Evolutionary conservation across 768 basidiomycete species (phyloP).

Genomic region (Hortiboletus campestris): DNA sequence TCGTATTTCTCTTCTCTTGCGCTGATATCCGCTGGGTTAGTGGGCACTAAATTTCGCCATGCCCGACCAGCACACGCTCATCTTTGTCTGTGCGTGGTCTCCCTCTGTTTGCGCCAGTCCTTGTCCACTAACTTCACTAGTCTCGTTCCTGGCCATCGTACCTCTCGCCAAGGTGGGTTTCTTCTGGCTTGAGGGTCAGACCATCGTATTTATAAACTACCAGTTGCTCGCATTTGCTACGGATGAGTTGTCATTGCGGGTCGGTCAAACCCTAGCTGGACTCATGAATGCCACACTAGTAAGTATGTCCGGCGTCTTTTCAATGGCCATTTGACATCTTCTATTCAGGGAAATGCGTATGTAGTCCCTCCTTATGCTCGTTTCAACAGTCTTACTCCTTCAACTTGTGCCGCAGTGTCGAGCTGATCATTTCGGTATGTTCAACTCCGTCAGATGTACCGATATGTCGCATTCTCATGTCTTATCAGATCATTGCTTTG

Average conservation of each 20-base stretch:
- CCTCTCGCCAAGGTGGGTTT: slow-evolving; percentile 69
- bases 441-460: background rate
- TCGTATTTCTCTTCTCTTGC: background rate
- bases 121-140: slow-evolving; percentile 33
- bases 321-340: background rate
- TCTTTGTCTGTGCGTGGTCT: slow-evolving; percentile 67
- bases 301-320: slow-evolving; percentile 15
- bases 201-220: background rate
- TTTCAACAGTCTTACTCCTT: background rate
- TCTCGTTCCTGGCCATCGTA: slow-evolving; percentile 77
- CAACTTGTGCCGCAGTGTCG: slow-evolving; percentile 36
- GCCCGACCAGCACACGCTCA: slow-evolving; percentile 50
- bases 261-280: slow-evolving; percentile 80
- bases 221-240: slow-evolving; percentile 81
- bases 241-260: slow-evolving; percentile 76
- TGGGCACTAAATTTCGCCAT: slow-evolving; percentile 70
- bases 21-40: slow-evolving; percentile 34
- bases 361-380: background rate
- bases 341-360: slow-evolving; percentile 29
- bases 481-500: slow-evolving; percentile 66
- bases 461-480: background rate
- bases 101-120: background rate
- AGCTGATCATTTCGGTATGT: slow-evolving; percentile 65
- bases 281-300: slow-evolving; percentile 83
- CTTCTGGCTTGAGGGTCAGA: background rate